Evolutionary conservation across 1,284 basidiomycete genomes (phyloP).

Genomic region (Cutaneotrichosporon sp.): DNA sequence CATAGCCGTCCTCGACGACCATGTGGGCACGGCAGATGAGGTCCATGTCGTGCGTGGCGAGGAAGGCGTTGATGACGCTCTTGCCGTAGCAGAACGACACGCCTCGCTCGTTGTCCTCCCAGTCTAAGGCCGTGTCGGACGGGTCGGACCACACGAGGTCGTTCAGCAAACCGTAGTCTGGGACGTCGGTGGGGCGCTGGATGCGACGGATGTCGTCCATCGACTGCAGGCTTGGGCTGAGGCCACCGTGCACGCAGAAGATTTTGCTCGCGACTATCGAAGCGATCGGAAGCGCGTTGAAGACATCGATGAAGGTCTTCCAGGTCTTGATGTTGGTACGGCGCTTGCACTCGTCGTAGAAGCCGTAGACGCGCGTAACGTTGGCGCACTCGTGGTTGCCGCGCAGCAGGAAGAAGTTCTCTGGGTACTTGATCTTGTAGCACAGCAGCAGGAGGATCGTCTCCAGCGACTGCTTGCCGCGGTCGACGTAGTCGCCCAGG

Average conservation of each 20-base stretch:
- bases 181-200: constrained; percentile 98
- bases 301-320: constrained; percentile 99
- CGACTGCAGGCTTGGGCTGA: constrained; percentile 93
- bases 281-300: constrained; percentile 98
- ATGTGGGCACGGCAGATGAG: constrained; percentile 99
- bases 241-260: constrained; percentile 98
- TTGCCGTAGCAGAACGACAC: constrained; percentile 99
- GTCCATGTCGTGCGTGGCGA: constrained; percentile 84
- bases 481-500: constrained; percentile 97
- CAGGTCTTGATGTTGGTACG: constrained; percentile 99
- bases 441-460: constrained; percentile 95
- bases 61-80: constrained; percentile 93
- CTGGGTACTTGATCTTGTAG: constrained; percentile 99
- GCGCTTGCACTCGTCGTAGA: constrained; percentile 99
- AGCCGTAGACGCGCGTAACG: constrained; percentile 98
- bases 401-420: constrained; percentile 97
- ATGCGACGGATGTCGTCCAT: constrained; percentile 99
- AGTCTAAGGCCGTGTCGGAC: constrained; percentile 94
- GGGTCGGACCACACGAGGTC: constrained; percentile 99
- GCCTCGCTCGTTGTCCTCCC: constrained; percentile 99
- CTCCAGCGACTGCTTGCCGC: constrained; percentile 97
- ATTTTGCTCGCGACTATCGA: constrained; percentile 99
- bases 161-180: constrained; percentile 97
- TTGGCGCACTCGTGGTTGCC: constrained; percentile 99
- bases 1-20: constrained; percentile 99